Evolutionary conservation across 345 rosid species (phyloP), one percentile per base, ranked within the genome.

Genomic region (Balakata baccata): DNA sequence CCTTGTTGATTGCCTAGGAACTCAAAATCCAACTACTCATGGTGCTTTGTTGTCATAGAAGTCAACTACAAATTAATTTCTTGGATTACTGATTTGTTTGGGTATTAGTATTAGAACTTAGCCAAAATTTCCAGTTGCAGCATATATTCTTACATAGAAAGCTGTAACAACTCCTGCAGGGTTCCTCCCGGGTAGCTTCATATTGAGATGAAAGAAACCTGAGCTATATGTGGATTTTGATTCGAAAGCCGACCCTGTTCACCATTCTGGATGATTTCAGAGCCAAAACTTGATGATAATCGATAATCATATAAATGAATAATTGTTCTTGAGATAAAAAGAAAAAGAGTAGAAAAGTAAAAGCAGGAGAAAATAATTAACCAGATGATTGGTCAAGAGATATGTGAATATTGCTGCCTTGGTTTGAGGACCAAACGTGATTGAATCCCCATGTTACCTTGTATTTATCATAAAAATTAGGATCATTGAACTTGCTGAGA

Each of bases 131-230:
- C 8, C 46, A 43, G 46, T 0, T 43, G 46, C 46, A n/a, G n/a
- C 8, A 43, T 6, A 43, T 6, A 43, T 12, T 13, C 71, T 67
- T 56, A 76, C 75, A 29, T 70, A 76, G 58, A 76, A 70, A 51
- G 79, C 58, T 38, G 74, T 70, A 23, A 76, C 74, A 63, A 76
- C 79, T 54, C 79, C 79, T 4, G 65, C 62, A 53, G 79, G 63
- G 7, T 70, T 53, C 11, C 43, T 43, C 0, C 54, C 62, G 0
- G 75, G 79, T 43, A 76, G 22, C 49, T 70, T 76, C 3, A 76
- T 63, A 2, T 56, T 63, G 50, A 76, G 8, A 29, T 63, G 64
- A 62, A 76, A 76, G 47, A 51, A 62, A 7, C 79, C 79, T n/a
- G 74, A 70, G 7, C 70, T 74, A 45, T 69, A 76, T 6, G 14